Conservation (phyloP, 2,329 filamentous ascomycete genomes). For the Capronia coronata region DNA sequence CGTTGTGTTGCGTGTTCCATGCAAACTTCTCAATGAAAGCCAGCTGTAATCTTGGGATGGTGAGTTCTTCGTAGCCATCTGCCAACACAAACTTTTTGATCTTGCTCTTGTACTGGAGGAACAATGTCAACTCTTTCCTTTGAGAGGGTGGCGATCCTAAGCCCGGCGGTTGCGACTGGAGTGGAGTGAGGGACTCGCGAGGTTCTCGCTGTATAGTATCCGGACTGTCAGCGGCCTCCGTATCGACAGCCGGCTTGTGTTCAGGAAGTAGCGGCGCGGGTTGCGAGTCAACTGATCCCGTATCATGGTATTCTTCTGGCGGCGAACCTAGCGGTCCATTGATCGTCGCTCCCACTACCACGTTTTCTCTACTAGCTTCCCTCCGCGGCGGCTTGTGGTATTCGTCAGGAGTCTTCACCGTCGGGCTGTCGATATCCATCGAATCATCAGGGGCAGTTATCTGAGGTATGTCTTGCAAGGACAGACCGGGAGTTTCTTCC, state of each 20-base stretch:
- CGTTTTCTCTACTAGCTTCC: conserved; percentile 36
- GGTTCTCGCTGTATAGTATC: conserved; percentile 16
- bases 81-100: conserved; percentile 29
- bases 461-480: conserved; percentile 29
- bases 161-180: conserved; percentile 49
- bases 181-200: conserved; percentile 27
- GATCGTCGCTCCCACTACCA: conserved; percentile 50
- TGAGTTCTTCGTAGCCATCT: conserved; percentile 68
- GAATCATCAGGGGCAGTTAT: conserved; percentile 35
- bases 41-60: conserved; percentile 79
- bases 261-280: conserved; percentile 16
- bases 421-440: conserved; percentile 39
- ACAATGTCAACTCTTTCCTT: conserved; percentile 84
- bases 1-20: conserved; percentile 95
- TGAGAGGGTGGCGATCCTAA: conserved; percentile 64
- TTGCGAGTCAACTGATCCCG: conserved; percentile 35
- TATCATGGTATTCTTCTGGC: conserved; percentile 34
- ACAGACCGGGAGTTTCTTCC: conserved; percentile 33
- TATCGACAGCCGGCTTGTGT: conserved; percentile 20
- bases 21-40: conserved; percentile 99
- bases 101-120: conserved; percentile 39
- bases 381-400: conserved; percentile 44
- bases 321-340: conserved; percentile 48
- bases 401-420: conserved; percentile 58
- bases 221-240: conserved; percentile 11